Evolutionary conservation across 1,284 basidiomycete genomes (phyloP).

Genomic region (Moniliella sp.): DNA sequence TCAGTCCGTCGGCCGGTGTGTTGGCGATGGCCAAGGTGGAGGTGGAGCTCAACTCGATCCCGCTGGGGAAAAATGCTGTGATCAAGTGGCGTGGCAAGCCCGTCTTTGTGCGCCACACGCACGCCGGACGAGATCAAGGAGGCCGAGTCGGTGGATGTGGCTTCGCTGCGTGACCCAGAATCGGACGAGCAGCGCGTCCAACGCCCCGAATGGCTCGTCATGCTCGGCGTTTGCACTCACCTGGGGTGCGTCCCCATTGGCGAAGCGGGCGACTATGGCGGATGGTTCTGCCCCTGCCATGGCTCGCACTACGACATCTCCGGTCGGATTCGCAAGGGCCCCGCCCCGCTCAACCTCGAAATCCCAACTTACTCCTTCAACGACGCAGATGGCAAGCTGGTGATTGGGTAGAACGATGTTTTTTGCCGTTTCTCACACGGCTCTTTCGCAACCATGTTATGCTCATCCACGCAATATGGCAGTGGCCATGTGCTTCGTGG

Average conservation of each 20-base stretch:
- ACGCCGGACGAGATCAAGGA: constrained; percentile 80
- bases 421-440: no score
- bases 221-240: constrained; percentile 69
- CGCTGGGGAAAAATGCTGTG: constrained; percentile 59
- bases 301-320: constrained; percentile 87
- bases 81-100: constrained; percentile 85
- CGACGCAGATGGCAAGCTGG: constrained; percentile 29
- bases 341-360: constrained; percentile 70
- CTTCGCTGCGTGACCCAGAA: constrained; percentile 74
- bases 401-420: no score
- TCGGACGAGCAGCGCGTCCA: constrained; percentile 66
- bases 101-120: constrained; percentile 92
- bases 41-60: constrained; percentile 69
- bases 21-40: constrained; percentile 95
- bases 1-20: constrained; percentile 92
- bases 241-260: constrained; percentile 91
- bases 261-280: constrained; percentile 89
- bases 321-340: constrained; percentile 83
- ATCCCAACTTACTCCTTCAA: constrained; percentile 39
- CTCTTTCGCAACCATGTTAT: no score
- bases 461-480: no score
- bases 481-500: no score
- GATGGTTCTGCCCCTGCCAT: constrained; percentile 69
- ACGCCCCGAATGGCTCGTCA: constrained; percentile 70
- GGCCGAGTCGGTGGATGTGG: constrained; percentile 65